phyloP scores from a whole-genome alignment of 2,329 filamentous ascomycete species.

The Aspergillus ustus region DNA sequence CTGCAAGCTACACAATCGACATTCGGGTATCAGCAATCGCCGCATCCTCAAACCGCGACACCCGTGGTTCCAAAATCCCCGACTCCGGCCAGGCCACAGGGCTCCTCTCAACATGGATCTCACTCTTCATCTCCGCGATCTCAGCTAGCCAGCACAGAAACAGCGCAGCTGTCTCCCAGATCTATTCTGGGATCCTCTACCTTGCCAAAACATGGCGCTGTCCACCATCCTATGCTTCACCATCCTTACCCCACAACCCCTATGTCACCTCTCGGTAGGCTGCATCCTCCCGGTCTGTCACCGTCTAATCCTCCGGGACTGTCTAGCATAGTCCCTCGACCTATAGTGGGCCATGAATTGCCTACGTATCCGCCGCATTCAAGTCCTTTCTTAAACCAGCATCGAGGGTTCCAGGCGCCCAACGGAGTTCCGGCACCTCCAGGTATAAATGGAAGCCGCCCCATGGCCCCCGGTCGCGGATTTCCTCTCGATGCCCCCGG shows the following conservation, averaged over 20 bases:
- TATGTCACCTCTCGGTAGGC: constrained; percentile 69
- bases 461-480: constrained; percentile 61
- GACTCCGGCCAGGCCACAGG: constrained; percentile 76
- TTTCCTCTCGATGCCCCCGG: constrained; percentile 55
- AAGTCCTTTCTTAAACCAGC: constrained; percentile 58
- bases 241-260: constrained; percentile 65
- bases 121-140: constrained; percentile 68
- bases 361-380: constrained; percentile 59
- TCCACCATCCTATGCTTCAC: constrained; percentile 57
- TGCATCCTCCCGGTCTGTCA: constrained; percentile 55
- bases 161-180: constrained; percentile 68
- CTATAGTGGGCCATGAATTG: constrained; percentile 56
- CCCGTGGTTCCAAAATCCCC: constrained; percentile 82
- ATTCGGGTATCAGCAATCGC: constrained; percentile 66
- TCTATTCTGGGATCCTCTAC: constrained; percentile 67
- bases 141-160: constrained; percentile 53
- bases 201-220: constrained; percentile 63
- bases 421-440: constrained; percentile 61
- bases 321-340: constrained; percentile 57
- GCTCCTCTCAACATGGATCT: constrained; percentile 77
- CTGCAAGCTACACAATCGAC: constrained; percentile 58
- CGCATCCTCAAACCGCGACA: constrained; percentile 77
- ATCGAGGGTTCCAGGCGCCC: constrained; percentile 57
- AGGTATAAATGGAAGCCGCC: constrained; percentile 64
- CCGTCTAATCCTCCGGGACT: constrained; percentile 61